phyloP scores from a whole-genome alignment of 2,329 filamentous ascomycete species.

The Xylariomycetidae sp. region DNA sequence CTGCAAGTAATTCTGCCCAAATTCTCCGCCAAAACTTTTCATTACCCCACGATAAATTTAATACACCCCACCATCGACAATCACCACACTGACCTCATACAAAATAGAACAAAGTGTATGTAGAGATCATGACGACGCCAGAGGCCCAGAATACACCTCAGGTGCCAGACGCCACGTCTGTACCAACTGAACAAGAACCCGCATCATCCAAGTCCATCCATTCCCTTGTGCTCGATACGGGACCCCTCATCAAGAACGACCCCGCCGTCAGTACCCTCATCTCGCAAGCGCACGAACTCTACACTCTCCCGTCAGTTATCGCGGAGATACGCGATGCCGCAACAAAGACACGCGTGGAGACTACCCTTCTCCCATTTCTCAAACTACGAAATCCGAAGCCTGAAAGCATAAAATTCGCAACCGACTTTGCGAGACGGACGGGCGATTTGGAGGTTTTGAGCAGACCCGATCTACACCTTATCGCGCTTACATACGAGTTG shows the following conservation, averaged over 20 bases:
- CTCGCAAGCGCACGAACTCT: constrained; percentile 67
- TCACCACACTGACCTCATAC: neutral
- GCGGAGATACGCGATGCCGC: constrained; percentile 83
- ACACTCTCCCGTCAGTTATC: constrained; percentile 82
- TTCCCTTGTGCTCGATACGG: constrained; percentile 83
- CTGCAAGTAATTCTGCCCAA: constrained; percentile 20
- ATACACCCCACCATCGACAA: constrained; percentile 12
- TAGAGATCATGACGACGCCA: constrained; percentile 8
- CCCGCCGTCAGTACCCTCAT: constrained; percentile 79
- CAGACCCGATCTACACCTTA: constrained; percentile 79
- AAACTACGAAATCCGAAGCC: constrained; percentile 69
- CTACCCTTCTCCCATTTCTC: constrained; percentile 78
- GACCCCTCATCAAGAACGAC: constrained; percentile 90
- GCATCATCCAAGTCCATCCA: constrained; percentile 61
- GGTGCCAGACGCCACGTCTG: neutral
- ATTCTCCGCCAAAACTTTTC: constrained; percentile 22
- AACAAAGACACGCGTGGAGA: constrained; percentile 77
- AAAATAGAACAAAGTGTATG: too few relatives aligned
- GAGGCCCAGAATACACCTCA: constrained; percentile 5
- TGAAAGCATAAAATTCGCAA: constrained; percentile 73
- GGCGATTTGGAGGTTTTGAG: constrained; percentile 87
- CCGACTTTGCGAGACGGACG: constrained; percentile 81
- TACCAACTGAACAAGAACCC: constrained; percentile 1
- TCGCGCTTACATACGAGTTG: constrained; percentile 91
- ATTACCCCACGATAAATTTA: constrained; percentile 19